Evolutionary conservation across 1,284 basidiomycete genomes (phyloP), one percentile per base, ranked within the genome.

Genomic region (Ustilago sp.): DNA sequence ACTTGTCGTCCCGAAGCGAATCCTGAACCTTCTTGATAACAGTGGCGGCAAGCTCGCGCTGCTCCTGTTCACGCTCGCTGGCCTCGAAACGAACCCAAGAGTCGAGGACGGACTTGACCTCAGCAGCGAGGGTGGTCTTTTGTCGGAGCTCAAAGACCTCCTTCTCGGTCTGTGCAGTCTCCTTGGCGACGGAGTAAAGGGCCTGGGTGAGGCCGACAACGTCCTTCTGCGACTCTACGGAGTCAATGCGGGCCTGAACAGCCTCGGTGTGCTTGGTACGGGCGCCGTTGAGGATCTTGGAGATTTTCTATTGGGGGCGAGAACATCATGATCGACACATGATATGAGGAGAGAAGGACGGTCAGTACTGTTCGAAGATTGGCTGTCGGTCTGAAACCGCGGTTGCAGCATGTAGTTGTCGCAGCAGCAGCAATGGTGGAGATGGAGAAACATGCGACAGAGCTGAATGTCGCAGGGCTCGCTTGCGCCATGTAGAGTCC

Each of bases 71-170:
- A 89, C 97, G 94, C 87, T 92, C 90, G 88, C 95, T 94, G 86
- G 97, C 95, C 89, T 99, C 96, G 88, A 91, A 95, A 86, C 96
- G 93, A 71, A 96, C 95, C 95, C 96, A 98, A 86, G 93, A 93
- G 90, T 99, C 97, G 69, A 99, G 91, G 43, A 99, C 95, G 43
- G 91, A 83, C 89, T 98, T 99, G 87, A 98, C 89, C 89, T 99
- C 97, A 58, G 92, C 80, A 43, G 95, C 92, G 82, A 98, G 89
- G 57, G 90, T 91, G 77, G 93, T 92, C 88, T 94, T 93, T 89
- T 99, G 96, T 84, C 91, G 90, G 86, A 95, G 92, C 72, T 93
- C 91, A 84, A 98, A 99, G 69, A 93, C 92, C 84, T 94, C 92
- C 81, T 93, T 90, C 88, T 99, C 96, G 82, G 96, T 89, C 83